These are phyloP conservation scores for Chlamydomonas sp. DNA, from an alignment of 139 green algal species.

Conservation along the genomic window DNA sequence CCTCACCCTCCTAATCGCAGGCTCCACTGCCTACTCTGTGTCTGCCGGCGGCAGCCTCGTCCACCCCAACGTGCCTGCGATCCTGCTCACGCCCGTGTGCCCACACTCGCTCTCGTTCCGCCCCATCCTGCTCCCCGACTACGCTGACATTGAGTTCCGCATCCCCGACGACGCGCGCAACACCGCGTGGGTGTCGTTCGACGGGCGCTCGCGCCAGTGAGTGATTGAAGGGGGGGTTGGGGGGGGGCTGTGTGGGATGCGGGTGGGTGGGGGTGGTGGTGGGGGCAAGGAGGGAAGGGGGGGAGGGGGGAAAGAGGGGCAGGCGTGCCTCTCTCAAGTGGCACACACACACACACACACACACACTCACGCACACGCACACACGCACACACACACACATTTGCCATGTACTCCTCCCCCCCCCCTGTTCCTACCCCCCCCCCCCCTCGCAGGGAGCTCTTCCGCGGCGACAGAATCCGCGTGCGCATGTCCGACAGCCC, in stretches of 20 bases:
- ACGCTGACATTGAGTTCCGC: constrained; percentile 62
- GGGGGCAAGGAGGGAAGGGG: no score
- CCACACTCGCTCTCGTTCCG: constrained; percentile 93
- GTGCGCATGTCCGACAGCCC: constrained; percentile 88
- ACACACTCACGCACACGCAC: no score
- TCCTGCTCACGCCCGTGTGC: constrained; percentile 92
- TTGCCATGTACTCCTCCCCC: no score
- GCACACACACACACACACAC: constrained; percentile 14
- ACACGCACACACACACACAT: no score
- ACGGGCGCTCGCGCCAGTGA: constrained; percentile 74
- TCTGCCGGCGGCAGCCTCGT: constrained; percentile 87
- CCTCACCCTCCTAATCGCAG: no score
- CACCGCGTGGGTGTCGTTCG: constrained; percentile 90
- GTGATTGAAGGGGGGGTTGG: not conserved
- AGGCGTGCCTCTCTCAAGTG: not conserved
- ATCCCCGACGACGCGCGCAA: constrained; percentile 72
- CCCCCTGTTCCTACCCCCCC: no score
- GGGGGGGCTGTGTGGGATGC: no score
- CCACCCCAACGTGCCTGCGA: constrained; percentile 81
- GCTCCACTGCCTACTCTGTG: constrained; percentile 91
- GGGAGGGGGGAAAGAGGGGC: not conserved
- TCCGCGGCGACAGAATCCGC: constrained; percentile 67
- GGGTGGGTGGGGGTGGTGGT: no score
- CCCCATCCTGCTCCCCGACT: constrained; percentile 94
- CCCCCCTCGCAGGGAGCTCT: no score